These are phyloP conservation scores for Hygrophorus russula DNA, from an alignment of 768 basidiomycete genomes.

Conservation along the genomic window DNA sequence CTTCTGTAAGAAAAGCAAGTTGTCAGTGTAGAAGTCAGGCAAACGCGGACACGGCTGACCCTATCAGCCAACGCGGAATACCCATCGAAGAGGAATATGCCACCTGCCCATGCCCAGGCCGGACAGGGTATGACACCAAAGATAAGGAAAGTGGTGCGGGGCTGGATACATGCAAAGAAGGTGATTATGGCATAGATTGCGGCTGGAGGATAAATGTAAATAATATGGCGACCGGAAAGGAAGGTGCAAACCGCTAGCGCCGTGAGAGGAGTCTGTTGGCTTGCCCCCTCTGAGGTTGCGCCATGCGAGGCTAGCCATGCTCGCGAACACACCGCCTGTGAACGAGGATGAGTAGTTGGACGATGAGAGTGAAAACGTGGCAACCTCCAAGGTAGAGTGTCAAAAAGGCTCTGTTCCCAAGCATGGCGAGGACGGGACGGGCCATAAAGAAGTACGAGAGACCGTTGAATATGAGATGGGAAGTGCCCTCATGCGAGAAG, in stretches of 20 bases:
- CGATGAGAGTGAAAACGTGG: slow-evolving; percentile 11
- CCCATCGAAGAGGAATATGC: slow-evolving; percentile 52
- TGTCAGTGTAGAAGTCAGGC: background rate
- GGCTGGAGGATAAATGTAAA: slow-evolving; percentile 26
- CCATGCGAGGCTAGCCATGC: slow-evolving; percentile 39
- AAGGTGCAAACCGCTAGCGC: slow-evolving; percentile 58
- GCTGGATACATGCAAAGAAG: slow-evolving; percentile 61
- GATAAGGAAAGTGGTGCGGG: slow-evolving; percentile 51
- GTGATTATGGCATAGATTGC: slow-evolving; percentile 64
- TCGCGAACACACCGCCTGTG: slow-evolving; percentile 50
- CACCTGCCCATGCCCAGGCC: slow-evolving; percentile 64
- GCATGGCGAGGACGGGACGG: slow-evolving; percentile 42
- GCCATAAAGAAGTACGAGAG: slow-evolving; percentile 74
- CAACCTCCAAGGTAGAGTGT: slow-evolving; percentile 63
- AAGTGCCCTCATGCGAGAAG: slow-evolving; percentile 57
- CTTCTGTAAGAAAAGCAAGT: slow-evolving; percentile 22
- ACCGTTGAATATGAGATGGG: slow-evolving; percentile 67
- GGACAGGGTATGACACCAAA: slow-evolving; percentile 75
- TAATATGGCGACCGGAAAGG: slow-evolving; percentile 1
- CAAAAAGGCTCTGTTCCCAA: slow-evolving; percentile 60
- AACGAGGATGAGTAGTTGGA: slow-evolving; percentile 4
- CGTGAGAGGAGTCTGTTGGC: slow-evolving; percentile 26
- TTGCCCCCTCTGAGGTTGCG: slow-evolving; percentile 23
- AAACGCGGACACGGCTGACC: slow-evolving; percentile 14
- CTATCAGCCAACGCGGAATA: slow-evolving; percentile 31